phyloP scores from a whole-genome alignment of 1,284 basidiomycete species.

The Earliella scabrosa region DNA sequence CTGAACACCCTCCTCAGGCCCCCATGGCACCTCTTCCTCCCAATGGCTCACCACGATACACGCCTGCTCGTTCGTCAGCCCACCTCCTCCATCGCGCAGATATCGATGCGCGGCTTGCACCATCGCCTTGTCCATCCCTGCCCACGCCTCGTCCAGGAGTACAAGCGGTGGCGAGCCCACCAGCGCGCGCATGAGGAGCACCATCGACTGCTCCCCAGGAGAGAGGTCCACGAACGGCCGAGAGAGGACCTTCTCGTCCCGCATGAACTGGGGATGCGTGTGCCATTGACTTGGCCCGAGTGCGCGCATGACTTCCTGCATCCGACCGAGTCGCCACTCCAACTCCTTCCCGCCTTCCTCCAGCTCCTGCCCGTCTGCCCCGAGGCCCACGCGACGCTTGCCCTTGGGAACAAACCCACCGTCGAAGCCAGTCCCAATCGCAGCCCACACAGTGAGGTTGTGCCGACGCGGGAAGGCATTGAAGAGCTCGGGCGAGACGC shows the following conservation, averaged over 20 bases:
- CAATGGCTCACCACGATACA: slow-evolving; percentile 88
- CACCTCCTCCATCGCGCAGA: slow-evolving; percentile 57
- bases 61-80: slow-evolving; percentile 60
- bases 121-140: slow-evolving; percentile 86
- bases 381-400: slow-evolving; percentile 48
- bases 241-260: slow-evolving; percentile 45
- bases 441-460: slow-evolving; percentile 76
- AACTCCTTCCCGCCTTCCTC: slow-evolving; percentile 39
- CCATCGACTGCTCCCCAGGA: slow-evolving; percentile 76
- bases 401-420: slow-evolving; percentile 72
- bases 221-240: slow-evolving; percentile 64
- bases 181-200: slow-evolving; percentile 84
- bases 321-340: slow-evolving; percentile 49
- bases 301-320: slow-evolving; percentile 60
- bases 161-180: slow-evolving; percentile 73
- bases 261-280: slow-evolving; percentile 6
- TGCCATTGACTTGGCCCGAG: slow-evolving; percentile 65
- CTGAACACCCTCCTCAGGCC: slow-evolving; percentile 50
- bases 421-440: slow-evolving; percentile 85
- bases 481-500: slow-evolving; percentile 89
- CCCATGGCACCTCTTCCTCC: slow-evolving; percentile 87
- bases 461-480: slow-evolving; percentile 87
- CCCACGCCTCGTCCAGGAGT: slow-evolving; percentile 89
- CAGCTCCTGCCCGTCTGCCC: slow-evolving; percentile 31
- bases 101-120: slow-evolving; percentile 66